Conservation (phyloP, 2,329 filamentous ascomycete genomes). For the Colletotrichum lupini region DNA sequence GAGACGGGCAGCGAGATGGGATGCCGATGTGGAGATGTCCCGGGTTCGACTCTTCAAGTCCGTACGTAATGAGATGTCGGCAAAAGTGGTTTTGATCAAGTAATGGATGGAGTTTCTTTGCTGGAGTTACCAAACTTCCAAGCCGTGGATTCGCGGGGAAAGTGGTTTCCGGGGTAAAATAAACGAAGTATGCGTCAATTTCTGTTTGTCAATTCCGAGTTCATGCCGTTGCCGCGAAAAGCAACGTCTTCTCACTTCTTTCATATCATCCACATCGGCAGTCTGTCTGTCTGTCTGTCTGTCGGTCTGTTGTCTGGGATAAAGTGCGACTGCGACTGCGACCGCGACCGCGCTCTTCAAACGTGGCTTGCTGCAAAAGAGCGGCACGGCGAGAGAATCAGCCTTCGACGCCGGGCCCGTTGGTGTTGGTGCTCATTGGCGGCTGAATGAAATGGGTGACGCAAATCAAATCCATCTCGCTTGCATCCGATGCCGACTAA, state of each 20-base stretch:
- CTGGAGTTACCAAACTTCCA: no score
- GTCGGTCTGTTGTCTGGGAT: no score
- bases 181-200: neutral
- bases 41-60: neutral
- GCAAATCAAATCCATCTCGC: neutral
- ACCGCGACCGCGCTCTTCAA: neutral
- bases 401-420: neutral
- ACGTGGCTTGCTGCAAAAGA: neutral
- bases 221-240: neutral
- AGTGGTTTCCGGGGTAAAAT: slow-evolving; percentile 8
- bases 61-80: slow-evolving; percentile 28
- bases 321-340: neutral
- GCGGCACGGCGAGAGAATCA: neutral
- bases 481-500: no score
- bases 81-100: slow-evolving; percentile 26
- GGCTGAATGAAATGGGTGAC: neutral
- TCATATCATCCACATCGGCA: neutral
- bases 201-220: neutral
- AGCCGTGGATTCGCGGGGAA: slow-evolving; percentile 35
- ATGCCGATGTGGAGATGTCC: neutral
- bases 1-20: slow-evolving; percentile 1
- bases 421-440: slow-evolving; percentile 8
- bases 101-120: slow-evolving; percentile 27
- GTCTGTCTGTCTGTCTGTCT: no score
- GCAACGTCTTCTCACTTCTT: neutral